These are phyloP conservation scores for Suillus americanus DNA, from an alignment of 768 basidiomycete species.

Conservation along the genomic window DNA sequence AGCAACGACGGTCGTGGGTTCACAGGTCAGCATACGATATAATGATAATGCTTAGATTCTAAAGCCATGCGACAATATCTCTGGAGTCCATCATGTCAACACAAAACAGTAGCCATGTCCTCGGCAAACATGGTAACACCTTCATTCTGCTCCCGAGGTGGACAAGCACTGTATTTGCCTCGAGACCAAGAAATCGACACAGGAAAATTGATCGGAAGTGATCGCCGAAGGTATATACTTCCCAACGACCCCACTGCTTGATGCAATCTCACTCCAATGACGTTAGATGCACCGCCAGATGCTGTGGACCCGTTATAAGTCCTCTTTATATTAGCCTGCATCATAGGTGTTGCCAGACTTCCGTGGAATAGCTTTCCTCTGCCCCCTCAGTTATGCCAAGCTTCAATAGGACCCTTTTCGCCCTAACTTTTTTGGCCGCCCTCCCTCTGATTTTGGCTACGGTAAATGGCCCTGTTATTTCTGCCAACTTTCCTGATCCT, in stretches of 20 bases:
- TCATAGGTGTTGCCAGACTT: not conserved
- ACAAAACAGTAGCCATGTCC: not conserved
- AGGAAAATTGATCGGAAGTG: not conserved
- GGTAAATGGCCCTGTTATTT: slow-evolving; percentile 20
- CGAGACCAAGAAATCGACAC: not conserved
- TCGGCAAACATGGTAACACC: not conserved
- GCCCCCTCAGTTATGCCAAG: not conserved
- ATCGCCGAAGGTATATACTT: not conserved
- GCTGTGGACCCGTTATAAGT: not conserved
- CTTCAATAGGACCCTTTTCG: not conserved
- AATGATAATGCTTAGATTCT: not conserved
- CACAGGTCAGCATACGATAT: not conserved
- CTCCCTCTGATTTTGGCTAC: slow-evolving; percentile 1
- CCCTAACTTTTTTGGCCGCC: not conserved
- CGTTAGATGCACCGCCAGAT: not conserved
- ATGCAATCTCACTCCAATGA: not conserved
- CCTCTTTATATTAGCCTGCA: not conserved
- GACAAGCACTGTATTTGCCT: not conserved
- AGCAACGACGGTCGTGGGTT: not conserved
- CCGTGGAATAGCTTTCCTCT: not conserved
- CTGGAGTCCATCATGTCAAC: not conserved
- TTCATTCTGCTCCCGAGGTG: not conserved
- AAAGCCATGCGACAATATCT: not conserved
- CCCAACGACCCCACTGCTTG: not conserved
- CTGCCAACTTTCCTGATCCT: slow-evolving; percentile 24